A percentile compares a stretch with the other conserved stretches of the same genome.
These are phyloP conservation scores for Globisporangium yorkense DNA, from an alignment of 352 stramenopile species.

Conservation along the genomic window DNA sequence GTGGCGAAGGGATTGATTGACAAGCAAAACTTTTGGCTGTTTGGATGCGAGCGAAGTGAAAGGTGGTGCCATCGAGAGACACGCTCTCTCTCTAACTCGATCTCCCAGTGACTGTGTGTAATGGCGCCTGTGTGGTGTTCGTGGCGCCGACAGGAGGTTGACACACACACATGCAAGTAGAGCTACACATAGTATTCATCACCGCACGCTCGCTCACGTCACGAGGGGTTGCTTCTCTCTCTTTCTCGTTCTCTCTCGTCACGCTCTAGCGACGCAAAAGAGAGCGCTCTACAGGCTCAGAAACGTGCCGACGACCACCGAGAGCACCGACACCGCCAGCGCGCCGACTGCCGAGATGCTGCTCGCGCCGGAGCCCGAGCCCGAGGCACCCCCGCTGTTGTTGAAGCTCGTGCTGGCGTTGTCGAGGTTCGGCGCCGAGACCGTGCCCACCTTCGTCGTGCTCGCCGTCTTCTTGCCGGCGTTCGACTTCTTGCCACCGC, in stretches of 20 bases:
- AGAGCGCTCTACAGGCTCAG: constrained; percentile 6
- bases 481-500: constrained; percentile 54
- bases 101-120: not conserved
- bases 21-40: not conserved
- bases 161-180: not conserved
- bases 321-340: constrained; percentile 6
- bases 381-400: constrained; percentile 1
- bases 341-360: constrained; percentile 4
- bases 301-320: constrained; percentile 5
- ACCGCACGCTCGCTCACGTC: not conserved
- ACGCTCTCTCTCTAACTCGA: too few species aligned
- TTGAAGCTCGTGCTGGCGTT: constrained; percentile 5
- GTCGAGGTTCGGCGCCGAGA: constrained; percentile 11
- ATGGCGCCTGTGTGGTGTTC: not conserved
- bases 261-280: not conserved
- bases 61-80: too few species aligned
- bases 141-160: too few species aligned
- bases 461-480: constrained; percentile 24
- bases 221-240: not conserved
- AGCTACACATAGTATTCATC: not conserved
- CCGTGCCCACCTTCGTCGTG: constrained; percentile 12
- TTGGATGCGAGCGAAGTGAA: not conserved
- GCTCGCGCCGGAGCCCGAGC: not conserved
- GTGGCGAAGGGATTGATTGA: not conserved
- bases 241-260: not conserved